Evolutionary conservation across 495 filamentous ascomycete genomes (phyloP).

Genomic region (Polyplosphaeria fusca): DNA sequence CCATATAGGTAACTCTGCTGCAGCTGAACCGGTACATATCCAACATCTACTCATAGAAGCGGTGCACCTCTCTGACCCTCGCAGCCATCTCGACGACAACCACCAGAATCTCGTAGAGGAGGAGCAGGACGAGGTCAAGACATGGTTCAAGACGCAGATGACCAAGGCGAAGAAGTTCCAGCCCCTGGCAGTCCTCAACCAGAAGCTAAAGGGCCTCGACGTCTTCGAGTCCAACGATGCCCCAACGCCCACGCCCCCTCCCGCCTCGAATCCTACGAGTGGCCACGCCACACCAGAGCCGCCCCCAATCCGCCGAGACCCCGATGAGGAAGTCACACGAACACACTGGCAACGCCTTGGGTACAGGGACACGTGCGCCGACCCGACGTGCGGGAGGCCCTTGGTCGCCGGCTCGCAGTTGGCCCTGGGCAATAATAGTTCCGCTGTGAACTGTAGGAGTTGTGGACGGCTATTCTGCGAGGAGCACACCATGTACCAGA

Average conservation of each 20-base stretch:
- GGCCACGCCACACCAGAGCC: slow-evolving; percentile 29
- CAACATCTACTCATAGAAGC: neutral
- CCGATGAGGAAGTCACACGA: slow-evolving; percentile 83
- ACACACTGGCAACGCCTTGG: slow-evolving; percentile 78
- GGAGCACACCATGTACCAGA: slow-evolving; percentile 99
- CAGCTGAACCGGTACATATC: slow-evolving; percentile 93
- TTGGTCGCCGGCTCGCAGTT: slow-evolving; percentile 40
- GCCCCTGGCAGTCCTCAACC: slow-evolving; percentile 84
- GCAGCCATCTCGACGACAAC: slow-evolving; percentile 84
- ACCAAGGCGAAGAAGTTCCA: slow-evolving; percentile 94
- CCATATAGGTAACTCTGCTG: slow-evolving; percentile 70
- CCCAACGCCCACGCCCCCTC: slow-evolving; percentile 39
- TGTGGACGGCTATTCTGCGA: slow-evolving; percentile 95
- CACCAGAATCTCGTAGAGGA: slow-evolving; percentile 92
- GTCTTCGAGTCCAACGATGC: slow-evolving; percentile 94
- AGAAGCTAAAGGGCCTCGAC: slow-evolving; percentile 94
- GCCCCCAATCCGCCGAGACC: slow-evolving; percentile 54
- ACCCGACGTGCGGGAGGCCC: slow-evolving; percentile 69
- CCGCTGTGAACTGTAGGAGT: slow-evolving; percentile 85
- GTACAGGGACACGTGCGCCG: slow-evolving; percentile 75
- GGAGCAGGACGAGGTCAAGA: slow-evolving; percentile 94
- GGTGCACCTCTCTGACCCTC: neutral
- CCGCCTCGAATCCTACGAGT: slow-evolving; percentile 37
- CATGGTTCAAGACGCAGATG: slow-evolving; percentile 97
- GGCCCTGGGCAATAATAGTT: slow-evolving; percentile 70